Base-by-base conservation (phyloP, 805 yeast genomes). In the Jamesozyma piceae region DNA sequence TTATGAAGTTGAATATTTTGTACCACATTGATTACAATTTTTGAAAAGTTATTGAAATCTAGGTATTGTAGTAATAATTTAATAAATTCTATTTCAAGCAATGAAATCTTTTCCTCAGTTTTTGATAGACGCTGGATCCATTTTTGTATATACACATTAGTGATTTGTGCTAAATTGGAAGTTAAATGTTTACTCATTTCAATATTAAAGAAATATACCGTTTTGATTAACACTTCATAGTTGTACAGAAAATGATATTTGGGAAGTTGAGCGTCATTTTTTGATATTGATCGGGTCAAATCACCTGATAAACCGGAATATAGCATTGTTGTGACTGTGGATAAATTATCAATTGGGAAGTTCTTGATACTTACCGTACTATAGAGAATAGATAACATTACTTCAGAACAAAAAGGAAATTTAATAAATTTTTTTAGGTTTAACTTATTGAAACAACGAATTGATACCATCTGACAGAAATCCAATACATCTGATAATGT, bases 161-260 rank as follows among this genome's bases (percentile, higher is more conserved):
- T 40, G 17, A 68, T 59, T 37, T 59, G 57, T 1, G 45, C 46
- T 11, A 68, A 46, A 39, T 67, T 66, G 3, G 41, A 20, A 11
- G 58, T 55, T 3, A 63, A 53, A 35, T 58, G 60, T 11, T 60
- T 47, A 22, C 52, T 59, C 49, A 60, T 54, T 44, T 67, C 72
- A 11, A 57, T 37, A 14, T 62, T 53, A 8, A 68, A 47, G 24
- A 56, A 60, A 46, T 62, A 68, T 14, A 55, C 54, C 3, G 63
- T 43, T 45, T 57, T 65, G 2, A 68, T 53, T 35, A 68, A 50
- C 0, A 54, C 41, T 35, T 62, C 66, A 19, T 59, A 57, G 5
- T 41, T 44, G 18, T 51, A 49, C 9, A 63, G 46, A 13, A 52
- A 49, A 37, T 60, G 60, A 33, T 46, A 36, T 24, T 47, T 50